These are phyloP conservation scores for Penicillium psychrosexuale DNA, from an alignment of 2,329 filamentous ascomycete species.

Conservation along the genomic window DNA sequence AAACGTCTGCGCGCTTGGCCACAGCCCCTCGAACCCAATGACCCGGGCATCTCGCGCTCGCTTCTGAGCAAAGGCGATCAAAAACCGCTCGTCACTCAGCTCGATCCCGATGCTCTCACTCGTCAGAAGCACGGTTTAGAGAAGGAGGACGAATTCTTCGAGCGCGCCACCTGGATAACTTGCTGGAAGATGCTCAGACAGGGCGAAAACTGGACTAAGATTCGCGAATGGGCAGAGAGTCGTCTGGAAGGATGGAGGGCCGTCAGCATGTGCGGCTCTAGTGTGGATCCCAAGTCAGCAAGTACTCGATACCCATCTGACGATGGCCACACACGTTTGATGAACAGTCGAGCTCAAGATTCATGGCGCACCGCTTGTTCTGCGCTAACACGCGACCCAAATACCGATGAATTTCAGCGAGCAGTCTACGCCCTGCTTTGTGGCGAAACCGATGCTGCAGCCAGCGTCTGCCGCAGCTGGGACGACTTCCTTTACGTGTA, in stretches of 20 bases:
- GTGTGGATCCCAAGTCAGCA: conserved; percentile 28
- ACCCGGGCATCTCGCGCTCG: conserved; percentile 55
- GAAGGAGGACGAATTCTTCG: conserved; percentile 80
- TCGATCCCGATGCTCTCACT: conserved; percentile 86
- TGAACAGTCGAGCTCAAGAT: conserved; percentile 40
- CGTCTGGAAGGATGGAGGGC: conserved; percentile 87
- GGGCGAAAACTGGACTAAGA: conserved; percentile 69
- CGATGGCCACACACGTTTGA: conserved; percentile 41
- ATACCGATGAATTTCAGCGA: conserved; percentile 72
- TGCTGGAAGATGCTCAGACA: conserved; percentile 89
- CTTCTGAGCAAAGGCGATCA: conserved; percentile 58
- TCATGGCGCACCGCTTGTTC: conserved; percentile 40
- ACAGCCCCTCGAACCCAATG: conserved; percentile 62
- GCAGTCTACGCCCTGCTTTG: conserved; percentile 90
- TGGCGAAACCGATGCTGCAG: conserved; percentile 75
- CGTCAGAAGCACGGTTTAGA: conserved; percentile 75
- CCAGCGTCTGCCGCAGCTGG: conserved; percentile 73
- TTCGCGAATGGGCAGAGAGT: conserved; percentile 82
- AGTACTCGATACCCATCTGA: conserved; percentile 33
- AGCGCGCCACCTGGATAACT: conserved; percentile 87
- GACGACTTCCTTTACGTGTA: conserved; percentile 84
- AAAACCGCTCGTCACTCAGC: conserved; percentile 71
- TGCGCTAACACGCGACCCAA: conserved; percentile 57
- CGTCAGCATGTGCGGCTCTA: conserved; percentile 68
- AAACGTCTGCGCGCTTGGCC: conserved; percentile 73